These are phyloP conservation scores for Hypoxylon sp. DNA, from an alignment of 2,329 filamentous ascomycete genomes.

Conservation along the genomic window DNA sequence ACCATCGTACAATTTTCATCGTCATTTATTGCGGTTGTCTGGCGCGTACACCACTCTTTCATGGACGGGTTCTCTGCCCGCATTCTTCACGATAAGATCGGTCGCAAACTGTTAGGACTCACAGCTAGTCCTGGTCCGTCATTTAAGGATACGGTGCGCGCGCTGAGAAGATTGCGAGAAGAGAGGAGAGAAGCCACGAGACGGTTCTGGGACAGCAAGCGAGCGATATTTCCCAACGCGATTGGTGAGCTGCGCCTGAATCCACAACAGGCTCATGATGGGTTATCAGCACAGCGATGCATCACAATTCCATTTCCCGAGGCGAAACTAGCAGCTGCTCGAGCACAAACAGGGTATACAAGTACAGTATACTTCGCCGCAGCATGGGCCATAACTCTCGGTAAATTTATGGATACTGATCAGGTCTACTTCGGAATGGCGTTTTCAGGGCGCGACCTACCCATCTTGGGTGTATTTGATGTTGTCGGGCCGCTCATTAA, in stretches of 20 bases:
- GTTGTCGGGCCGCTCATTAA: conserved; percentile 57
- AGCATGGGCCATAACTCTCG: conserved; percentile 57
- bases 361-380: conserved; percentile 35
- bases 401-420: conserved; percentile 52
- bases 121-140: not conserved
- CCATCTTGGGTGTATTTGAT: conserved; percentile 49
- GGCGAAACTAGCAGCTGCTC: not conserved
- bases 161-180: not conserved
- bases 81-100: not conserved
- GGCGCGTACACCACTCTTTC: conserved; percentile 1
- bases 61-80: not conserved
- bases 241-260: not conserved
- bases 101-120: not conserved
- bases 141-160: not conserved
- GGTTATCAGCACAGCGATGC: not conserved
- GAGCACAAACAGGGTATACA: not conserved
- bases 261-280: not conserved
- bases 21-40: not conserved
- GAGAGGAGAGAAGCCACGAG: not conserved
- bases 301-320: conserved; percentile 4
- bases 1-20: not conserved
- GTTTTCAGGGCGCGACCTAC: conserved; percentile 56
- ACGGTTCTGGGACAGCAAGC: not conserved
- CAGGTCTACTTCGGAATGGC: conserved; percentile 56
- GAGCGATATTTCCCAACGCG: not conserved